Evolutionary conservation across 768 basidiomycete genomes (phyloP).

Genomic region (Pisolithus sp.): DNA sequence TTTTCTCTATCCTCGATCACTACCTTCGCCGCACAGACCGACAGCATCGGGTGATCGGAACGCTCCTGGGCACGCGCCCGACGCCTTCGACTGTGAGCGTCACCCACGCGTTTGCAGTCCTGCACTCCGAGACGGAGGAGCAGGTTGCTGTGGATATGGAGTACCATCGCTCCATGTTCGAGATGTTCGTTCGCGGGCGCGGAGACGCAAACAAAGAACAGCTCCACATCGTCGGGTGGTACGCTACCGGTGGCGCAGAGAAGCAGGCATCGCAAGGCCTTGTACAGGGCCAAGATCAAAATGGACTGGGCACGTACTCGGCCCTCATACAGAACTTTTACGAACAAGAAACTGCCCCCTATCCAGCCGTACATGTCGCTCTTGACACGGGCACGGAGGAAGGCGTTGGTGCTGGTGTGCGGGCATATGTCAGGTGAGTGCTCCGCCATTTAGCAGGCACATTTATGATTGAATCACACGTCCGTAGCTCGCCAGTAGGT

Average conservation of each 20-base stretch:
- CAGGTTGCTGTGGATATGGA: slow-evolving; percentile 97
- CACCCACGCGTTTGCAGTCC: slow-evolving; percentile 81
- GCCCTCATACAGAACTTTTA: slow-evolving; percentile 98
- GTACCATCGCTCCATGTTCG: slow-evolving; percentile 90
- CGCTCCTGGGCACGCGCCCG: slow-evolving; percentile 75
- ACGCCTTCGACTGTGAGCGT: slow-evolving; percentile 66
- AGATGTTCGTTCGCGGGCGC: slow-evolving; percentile 61
- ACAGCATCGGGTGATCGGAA: slow-evolving; percentile 90
- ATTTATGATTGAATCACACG: slow-evolving; percentile 1
- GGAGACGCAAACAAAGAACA: slow-evolving; percentile 55
- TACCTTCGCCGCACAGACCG: slow-evolving; percentile 80
- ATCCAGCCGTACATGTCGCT: slow-evolving; percentile 86
- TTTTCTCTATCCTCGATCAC: slow-evolving; percentile 95
- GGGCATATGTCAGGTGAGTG: slow-evolving; percentile 78
- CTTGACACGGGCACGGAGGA: slow-evolving; percentile 78
- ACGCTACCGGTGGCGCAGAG: slow-evolving; percentile 59
- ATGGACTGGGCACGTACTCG: slow-evolving; percentile 79
- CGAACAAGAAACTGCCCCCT: slow-evolving; percentile 82
- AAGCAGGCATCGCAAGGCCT: slow-evolving; percentile 65
- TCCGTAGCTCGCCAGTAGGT: slow-evolving; percentile 74
- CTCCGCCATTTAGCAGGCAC: slow-evolving; percentile 1
- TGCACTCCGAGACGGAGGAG: slow-evolving; percentile 87
- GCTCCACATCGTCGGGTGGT: slow-evolving; percentile 96
- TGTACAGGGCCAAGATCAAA: slow-evolving; percentile 62
- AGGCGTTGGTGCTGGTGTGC: slow-evolving; percentile 63